Evolutionary conservation across 1,139 yeast species (phyloP).

Genomic region (Entelexis sorbosivorans): DNA sequence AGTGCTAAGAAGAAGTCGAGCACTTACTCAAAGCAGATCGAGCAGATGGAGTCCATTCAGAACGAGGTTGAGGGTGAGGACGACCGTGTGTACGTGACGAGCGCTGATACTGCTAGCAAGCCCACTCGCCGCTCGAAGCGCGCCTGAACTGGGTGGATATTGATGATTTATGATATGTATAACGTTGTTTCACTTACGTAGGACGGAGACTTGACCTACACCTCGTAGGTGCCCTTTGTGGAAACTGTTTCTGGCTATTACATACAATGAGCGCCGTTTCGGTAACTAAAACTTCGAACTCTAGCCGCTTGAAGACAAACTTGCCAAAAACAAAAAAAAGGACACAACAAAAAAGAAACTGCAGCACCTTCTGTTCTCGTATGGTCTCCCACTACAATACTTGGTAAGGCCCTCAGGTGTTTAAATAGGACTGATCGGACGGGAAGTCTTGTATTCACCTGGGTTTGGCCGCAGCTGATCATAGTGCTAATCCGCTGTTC

Average conservation of each 20-base stretch:
- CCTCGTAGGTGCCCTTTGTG: too few relatives aligned
- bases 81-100: conserved; percentile 23
- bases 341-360: neutral
- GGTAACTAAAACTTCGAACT: too few relatives aligned
- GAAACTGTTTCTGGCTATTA: too few relatives aligned
- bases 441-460: neutral
- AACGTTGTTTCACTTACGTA: neutral
- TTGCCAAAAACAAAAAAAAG: neutral
- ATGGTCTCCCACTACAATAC: conserved; percentile 3
- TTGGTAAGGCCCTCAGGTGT: neutral
- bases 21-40: conserved; percentile 63
- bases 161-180: conserved; percentile 4
- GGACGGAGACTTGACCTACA: too few relatives aligned
- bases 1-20: conserved; percentile 45
- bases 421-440: neutral
- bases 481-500: too few relatives aligned
- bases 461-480: neutral
- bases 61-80: conserved; percentile 50
- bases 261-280: too few relatives aligned
- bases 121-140: conserved; percentile 1
- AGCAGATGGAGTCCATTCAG: conserved; percentile 72
- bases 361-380: conserved; percentile 3
- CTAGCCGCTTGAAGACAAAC: too few relatives aligned
- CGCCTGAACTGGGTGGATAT: neutral
- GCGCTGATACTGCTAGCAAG: neutral